Conservation (phyloP, 164 flowering plant species). For the Magnolia changhungtana region DNA sequence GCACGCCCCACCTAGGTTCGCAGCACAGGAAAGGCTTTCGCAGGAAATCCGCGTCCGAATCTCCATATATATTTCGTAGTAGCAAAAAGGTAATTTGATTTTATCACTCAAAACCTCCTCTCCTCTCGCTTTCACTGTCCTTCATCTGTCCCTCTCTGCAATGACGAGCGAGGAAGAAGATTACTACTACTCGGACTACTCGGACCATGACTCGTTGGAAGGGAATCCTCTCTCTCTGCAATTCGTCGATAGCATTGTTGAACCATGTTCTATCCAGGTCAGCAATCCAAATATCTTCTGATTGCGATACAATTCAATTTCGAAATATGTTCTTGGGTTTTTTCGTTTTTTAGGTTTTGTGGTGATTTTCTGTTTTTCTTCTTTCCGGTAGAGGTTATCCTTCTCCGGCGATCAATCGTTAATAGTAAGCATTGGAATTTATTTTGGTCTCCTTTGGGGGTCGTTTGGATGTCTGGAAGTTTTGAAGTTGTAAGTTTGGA, state of each 20-base stretch:
- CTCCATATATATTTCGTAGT: too few relatives aligned
- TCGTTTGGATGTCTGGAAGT: too few relatives aligned
- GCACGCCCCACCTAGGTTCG: too few relatives aligned
- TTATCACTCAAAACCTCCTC: too few relatives aligned
- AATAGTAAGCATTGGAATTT: not conserved
- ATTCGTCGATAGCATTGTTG: not conserved
- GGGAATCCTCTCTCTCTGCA: not conserved
- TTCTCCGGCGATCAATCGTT: not conserved
- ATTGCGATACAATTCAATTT: not conserved
- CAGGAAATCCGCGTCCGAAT: too few relatives aligned
- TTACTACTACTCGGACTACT: constrained; percentile 19
- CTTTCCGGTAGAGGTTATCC: not conserved
- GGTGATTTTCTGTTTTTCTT: not conserved
- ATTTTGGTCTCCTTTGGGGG: not conserved
- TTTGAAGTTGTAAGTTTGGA: too few relatives aligned
- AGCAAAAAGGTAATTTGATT: too few relatives aligned
- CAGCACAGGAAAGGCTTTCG: too few relatives aligned
- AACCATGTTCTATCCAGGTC: not conserved
- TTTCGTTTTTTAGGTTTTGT: not conserved
- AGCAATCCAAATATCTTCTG: not conserved
- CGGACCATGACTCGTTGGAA: constrained; percentile 49
- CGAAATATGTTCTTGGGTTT: not conserved
- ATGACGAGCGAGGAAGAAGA: constrained; percentile 43
- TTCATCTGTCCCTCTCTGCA: not conserved
- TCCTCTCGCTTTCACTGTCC: constrained; percentile 16